Conservation (phyloP, 1,139 yeast genomes). For the Saccharomyces hybrid region DNA sequence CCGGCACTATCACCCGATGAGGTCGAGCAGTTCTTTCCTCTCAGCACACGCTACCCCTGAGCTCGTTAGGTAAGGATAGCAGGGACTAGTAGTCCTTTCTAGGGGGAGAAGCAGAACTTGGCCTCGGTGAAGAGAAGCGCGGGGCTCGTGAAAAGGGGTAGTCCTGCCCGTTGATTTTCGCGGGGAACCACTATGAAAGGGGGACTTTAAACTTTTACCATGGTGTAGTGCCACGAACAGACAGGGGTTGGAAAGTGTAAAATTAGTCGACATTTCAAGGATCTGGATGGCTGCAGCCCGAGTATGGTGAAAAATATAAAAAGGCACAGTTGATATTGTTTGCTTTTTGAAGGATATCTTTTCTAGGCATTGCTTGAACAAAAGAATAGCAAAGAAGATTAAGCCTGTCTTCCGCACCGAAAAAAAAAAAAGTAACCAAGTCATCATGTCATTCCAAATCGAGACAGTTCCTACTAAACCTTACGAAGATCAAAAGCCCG, state of each 20-base stretch:
- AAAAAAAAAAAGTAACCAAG: background rate
- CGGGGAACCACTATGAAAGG: background rate
- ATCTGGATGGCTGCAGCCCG: background rate
- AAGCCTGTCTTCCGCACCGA: background rate
- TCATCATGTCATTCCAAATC: conserved; percentile 19
- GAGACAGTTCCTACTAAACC: conserved; percentile 51
- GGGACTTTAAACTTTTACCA: background rate
- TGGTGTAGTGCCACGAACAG: background rate
- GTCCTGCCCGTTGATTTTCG: background rate
- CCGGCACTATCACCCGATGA: background rate
- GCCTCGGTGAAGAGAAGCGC: background rate
- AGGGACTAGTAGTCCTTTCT: background rate
- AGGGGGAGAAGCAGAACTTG: background rate
- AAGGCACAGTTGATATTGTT: background rate
- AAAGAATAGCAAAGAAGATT: background rate
- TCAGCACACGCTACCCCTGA: conserved; percentile 1
- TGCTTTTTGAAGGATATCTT: background rate
- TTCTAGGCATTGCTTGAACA: background rate
- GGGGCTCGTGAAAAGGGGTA: background rate
- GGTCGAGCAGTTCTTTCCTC: background rate
- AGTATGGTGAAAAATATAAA: background rate
- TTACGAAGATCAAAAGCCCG: conserved; percentile 92
- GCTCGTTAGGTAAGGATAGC: background rate
- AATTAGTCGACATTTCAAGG: background rate
- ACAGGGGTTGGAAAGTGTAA: background rate